Evolutionary conservation across 1,284 basidiomycete species (phyloP).

Genomic region (Heterobasidion irregulare): DNA sequence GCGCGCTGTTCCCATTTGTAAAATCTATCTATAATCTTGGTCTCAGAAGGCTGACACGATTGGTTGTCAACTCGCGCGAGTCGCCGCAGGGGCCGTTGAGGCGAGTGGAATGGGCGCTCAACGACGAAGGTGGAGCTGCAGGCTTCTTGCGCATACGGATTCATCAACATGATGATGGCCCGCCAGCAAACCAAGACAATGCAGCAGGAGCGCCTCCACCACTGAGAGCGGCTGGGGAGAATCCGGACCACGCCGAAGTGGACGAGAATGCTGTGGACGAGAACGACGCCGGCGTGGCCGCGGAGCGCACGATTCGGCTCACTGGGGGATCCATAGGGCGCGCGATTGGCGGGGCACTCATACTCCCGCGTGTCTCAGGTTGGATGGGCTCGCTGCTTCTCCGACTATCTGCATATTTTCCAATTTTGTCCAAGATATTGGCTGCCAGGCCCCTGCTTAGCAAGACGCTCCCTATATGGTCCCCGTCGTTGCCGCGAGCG

Average conservation of each 20-base stretch:
- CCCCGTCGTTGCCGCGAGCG: constrained; percentile 11
- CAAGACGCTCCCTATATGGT: neutral
- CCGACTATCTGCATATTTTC: constrained; percentile 38
- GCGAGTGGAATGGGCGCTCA: constrained; percentile 19
- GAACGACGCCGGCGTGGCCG: constrained; percentile 28
- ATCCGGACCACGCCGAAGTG: neutral
- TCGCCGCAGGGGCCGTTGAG: constrained; percentile 6
- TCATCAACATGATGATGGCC: constrained; percentile 15
- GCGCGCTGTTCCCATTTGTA: constrained; percentile 40
- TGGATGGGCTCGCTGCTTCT: constrained; percentile 55
- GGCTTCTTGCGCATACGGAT: constrained; percentile 36
- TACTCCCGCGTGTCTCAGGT: constrained; percentile 56
- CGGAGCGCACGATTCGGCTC: constrained; percentile 47
- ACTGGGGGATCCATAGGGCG: constrained; percentile 54
- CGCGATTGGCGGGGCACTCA: constrained; percentile 54
- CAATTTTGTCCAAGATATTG: constrained; percentile 43
- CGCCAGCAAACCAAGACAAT: neutral
- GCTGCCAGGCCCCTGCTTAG: constrained; percentile 34
- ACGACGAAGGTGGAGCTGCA: constrained; percentile 32
- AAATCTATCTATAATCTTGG: constrained; percentile 36
- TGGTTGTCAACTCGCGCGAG: constrained; percentile 33
- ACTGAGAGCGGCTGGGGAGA: neutral
- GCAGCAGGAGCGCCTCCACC: neutral
- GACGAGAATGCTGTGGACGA: constrained; percentile 15
- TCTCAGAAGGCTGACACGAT: constrained; percentile 33